phyloP scores from a whole-genome alignment of 192 early-diverging fungal genomes.

The Coemansia sp. region DNA sequence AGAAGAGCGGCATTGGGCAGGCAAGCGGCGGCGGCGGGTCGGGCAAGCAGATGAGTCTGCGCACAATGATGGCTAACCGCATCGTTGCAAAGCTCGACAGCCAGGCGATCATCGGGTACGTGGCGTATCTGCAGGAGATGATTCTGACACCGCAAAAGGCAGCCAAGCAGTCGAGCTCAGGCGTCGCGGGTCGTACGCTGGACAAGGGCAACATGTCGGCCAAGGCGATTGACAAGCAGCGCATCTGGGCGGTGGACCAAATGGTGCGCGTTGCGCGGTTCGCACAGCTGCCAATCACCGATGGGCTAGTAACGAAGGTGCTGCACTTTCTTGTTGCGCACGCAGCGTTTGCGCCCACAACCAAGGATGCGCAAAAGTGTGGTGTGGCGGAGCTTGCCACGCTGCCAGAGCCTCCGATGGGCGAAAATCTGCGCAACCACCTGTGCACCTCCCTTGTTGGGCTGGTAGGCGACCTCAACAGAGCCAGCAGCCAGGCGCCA shows the following conservation, averaged over 20 bases:
- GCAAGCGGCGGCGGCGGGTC: constrained; percentile 53
- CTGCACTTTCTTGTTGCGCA: constrained; percentile 71
- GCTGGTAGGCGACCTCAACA: constrained; percentile 67
- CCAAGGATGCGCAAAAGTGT: constrained; percentile 38
- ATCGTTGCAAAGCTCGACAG: constrained; percentile 73
- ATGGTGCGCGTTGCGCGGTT: constrained; percentile 75
- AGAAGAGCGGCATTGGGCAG: constrained; percentile 56
- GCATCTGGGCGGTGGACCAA: constrained; percentile 82
- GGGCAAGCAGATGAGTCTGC: constrained; percentile 61
- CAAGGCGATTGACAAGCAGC: constrained; percentile 56
- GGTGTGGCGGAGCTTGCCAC: constrained; percentile 42
- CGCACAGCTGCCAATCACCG: constrained; percentile 72
- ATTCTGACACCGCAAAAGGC: constrained; percentile 60
- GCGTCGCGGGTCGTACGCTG: constrained; percentile 40
- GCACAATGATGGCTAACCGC: constrained; percentile 77
- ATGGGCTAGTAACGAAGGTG: constrained; percentile 68
- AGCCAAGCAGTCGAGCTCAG: constrained; percentile 5
- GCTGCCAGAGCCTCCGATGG: constrained; percentile 59
- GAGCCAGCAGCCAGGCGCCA: constrained; percentile 9
- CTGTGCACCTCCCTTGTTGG: constrained; percentile 65
- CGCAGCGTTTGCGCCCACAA: constrained; percentile 67
- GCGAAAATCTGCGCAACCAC: constrained; percentile 58
- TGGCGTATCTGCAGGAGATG: constrained; percentile 69
- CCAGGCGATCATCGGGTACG: constrained; percentile 68
- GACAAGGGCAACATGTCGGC: constrained; percentile 20